phyloP scores from a whole-genome alignment of 441 rosid species.

The Mallotus japonicus region DNA sequence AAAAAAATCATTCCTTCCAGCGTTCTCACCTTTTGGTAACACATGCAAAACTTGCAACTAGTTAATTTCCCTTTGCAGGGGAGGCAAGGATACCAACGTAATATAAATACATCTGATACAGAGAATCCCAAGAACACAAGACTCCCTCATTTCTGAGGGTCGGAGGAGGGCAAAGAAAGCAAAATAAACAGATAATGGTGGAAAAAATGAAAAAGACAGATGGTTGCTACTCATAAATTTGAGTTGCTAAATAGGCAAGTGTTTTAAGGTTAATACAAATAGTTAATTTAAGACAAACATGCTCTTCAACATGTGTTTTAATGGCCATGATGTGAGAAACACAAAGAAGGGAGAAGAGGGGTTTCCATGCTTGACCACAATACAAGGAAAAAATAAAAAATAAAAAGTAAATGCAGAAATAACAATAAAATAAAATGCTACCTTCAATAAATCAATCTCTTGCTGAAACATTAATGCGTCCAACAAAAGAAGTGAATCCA shows the following conservation, averaged over 20 bases:
- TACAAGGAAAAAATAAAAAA: neutral
- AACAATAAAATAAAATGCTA: slow-evolving; percentile 27
- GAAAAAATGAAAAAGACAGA: neutral
- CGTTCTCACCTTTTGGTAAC: neutral
- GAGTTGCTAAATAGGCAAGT: neutral
- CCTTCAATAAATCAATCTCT: slow-evolving; percentile 98
- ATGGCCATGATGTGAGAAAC: neutral
- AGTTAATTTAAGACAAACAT: neutral
- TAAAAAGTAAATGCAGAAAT: neutral
- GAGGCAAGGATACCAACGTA: neutral
- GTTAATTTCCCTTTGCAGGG: neutral
- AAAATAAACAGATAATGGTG: neutral
- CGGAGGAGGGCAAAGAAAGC: neutral
- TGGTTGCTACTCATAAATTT: neutral
- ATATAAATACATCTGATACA: neutral
- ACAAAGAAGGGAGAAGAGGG: neutral
- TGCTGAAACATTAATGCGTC: slow-evolving; percentile 55
- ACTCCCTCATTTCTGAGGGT: neutral
- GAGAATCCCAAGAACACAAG: neutral
- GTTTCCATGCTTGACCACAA: neutral
- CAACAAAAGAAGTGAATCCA: slow-evolving; percentile 33
- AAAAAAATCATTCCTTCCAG: neutral
- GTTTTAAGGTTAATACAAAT: neutral
- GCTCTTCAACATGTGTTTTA: neutral
- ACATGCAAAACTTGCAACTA: neutral